Evolutionary conservation across 352 stramenopile species (phyloP).

Genomic region (Phytophthora ohioensis): DNA sequence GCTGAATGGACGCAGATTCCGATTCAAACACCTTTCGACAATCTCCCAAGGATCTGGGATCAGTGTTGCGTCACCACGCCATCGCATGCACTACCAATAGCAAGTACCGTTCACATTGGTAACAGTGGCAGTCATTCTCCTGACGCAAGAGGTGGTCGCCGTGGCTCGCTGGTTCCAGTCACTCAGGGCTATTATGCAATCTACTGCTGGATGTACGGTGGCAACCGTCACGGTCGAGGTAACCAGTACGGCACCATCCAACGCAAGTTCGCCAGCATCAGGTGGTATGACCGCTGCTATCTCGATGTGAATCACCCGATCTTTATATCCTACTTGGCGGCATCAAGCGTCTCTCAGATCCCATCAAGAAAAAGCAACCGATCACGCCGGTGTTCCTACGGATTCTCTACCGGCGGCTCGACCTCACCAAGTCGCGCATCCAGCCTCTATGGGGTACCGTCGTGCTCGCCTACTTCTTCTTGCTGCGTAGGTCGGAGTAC

Average conservation of each 20-base stretch:
- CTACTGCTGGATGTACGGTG: no score
- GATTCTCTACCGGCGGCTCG: neutral
- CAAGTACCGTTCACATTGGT: no score
- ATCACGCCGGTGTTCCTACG: slow-evolving; percentile 6
- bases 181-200: no score
- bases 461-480: slow-evolving; percentile 4
- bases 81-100: no score
- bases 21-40: neutral
- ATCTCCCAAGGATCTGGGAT: neutral
- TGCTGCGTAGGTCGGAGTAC: neutral
- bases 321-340: neutral
- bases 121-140: no score
- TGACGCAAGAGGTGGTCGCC: no score
- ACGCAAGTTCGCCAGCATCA: neutral
- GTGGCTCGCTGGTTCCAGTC: no score
- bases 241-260: neutral
- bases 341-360: neutral
- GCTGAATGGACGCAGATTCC: neutral
- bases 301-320: neutral
- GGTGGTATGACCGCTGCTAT: slow-evolving; percentile 2
- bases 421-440: neutral
- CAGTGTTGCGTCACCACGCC: neutral
- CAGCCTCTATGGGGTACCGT: neutral
- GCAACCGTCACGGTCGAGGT: neutral
- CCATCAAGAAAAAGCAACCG: neutral